phyloP scores from a whole-genome alignment of 2,329 filamentous ascomycete species.

The Graphium sp. region DNA sequence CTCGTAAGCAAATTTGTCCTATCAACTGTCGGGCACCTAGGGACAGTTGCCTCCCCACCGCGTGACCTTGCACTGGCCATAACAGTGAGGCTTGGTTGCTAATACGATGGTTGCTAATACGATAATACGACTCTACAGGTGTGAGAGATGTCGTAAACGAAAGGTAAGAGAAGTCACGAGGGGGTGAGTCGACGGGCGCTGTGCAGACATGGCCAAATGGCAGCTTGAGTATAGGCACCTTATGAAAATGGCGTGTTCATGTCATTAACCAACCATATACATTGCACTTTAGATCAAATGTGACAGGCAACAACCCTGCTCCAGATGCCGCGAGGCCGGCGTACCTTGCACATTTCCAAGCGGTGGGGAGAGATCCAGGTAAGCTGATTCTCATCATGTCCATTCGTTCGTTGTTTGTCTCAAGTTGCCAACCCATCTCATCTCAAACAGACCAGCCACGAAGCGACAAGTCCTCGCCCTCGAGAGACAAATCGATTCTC shows the following conservation, averaged over 20 bases:
- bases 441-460: slow-evolving; percentile 19
- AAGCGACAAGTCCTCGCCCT: slow-evolving; percentile 28
- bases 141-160: slow-evolving; percentile 23
- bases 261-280: slow-evolving; percentile 10
- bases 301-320: slow-evolving; percentile 30
- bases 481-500: slow-evolving; percentile 25
- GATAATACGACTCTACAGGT: no score
- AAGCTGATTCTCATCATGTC: neutral
- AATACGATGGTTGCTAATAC: no score
- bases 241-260: neutral
- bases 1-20: no score
- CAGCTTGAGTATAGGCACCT: neutral
- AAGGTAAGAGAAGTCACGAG: slow-evolving; percentile 15
- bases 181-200: no score
- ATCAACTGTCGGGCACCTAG: no score
- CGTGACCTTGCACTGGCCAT: no score
- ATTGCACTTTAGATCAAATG: slow-evolving; percentile 26
- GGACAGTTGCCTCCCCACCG: no score
- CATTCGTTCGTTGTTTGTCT: neutral
- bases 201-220: neutral
- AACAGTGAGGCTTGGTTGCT: no score
- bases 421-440: neutral
- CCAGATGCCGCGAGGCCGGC: slow-evolving; percentile 24
- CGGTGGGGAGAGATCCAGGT: slow-evolving; percentile 24
- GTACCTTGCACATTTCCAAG: slow-evolving; percentile 22